Evolutionary conservation across 202 grass and related monocot genomes (phyloP).

Genomic region (Hordeum pubiflorum): DNA sequence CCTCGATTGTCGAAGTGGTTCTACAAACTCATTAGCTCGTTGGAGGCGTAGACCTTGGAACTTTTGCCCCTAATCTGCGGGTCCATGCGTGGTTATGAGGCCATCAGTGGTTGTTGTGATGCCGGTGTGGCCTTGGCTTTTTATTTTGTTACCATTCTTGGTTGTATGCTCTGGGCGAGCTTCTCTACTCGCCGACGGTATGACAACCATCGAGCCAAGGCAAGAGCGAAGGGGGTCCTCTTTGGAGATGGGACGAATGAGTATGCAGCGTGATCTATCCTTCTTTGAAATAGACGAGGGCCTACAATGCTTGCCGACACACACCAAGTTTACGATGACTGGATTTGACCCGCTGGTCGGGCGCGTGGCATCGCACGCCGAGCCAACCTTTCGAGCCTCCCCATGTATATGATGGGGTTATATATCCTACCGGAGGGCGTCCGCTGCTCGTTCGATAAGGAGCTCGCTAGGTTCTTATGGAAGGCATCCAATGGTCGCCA

Average conservation of each 20-base stretch:
- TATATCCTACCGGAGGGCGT: no score
- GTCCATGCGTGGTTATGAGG: no score
- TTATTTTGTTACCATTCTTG: neutral
- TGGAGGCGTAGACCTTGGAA: neutral
- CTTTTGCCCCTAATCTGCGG: neutral
- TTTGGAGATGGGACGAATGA: neutral
- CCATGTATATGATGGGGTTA: no score
- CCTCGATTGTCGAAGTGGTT: neutral
- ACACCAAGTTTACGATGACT: no score
- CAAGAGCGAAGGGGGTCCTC: neutral
- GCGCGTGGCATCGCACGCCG: no score
- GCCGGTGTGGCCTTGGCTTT: neutral
- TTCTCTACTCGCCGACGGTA: neutral
- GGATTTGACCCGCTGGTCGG: no score
- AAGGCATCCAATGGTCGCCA: no score
- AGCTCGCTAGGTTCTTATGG: no score
- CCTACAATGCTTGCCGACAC: no score
- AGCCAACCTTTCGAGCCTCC: no score
- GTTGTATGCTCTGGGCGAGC: neutral
- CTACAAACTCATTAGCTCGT: neutral
- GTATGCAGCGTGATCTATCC: neutral
- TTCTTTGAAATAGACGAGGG: neutral
- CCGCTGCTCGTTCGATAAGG: no score
- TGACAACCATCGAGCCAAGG: neutral
- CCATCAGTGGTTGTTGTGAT: no score